Percentiles rank a stretch among this genome's conserved stretches.
Conservation (phyloP, 495 filamentous ascomycete genomes). For the Aspergillus nanangensis region DNA sequence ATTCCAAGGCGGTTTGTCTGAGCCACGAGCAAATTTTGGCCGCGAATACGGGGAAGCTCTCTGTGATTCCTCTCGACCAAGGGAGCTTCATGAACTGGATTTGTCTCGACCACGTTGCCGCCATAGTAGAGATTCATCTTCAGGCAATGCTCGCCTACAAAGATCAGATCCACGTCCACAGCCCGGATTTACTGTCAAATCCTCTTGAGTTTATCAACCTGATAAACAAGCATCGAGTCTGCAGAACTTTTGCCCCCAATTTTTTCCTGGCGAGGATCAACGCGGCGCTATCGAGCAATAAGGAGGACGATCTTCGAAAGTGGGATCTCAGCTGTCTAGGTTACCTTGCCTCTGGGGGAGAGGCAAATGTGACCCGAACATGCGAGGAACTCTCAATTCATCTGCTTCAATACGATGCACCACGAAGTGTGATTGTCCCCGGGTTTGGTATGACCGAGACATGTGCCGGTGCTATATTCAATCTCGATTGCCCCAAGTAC, state of each 20-base stretch:
- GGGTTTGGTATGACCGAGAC: slow-evolving; percentile 58
- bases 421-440: slow-evolving; percentile 34
- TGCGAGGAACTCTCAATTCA: slow-evolving; percentile 22
- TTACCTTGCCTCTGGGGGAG: slow-evolving; percentile 33
- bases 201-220: slow-evolving; percentile 38
- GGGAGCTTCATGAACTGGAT: slow-evolving; percentile 31
- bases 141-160: slow-evolving; percentile 31
- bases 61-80: neutral
- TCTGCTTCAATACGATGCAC: slow-evolving; percentile 28
- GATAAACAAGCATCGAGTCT: slow-evolving; percentile 36
- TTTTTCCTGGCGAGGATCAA: slow-evolving; percentile 40
- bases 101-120: slow-evolving; percentile 52
- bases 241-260: slow-evolving; percentile 51
- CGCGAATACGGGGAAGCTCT: neutral
- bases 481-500: slow-evolving; percentile 24
- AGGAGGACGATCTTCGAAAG: neutral
- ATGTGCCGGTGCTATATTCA: slow-evolving; percentile 45
- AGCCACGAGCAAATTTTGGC: neutral
- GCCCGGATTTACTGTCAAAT: slow-evolving; percentile 34
- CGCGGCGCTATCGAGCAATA: neutral
- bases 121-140: slow-evolving; percentile 46
- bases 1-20: slow-evolving; percentile 12
- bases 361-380: slow-evolving; percentile 30
- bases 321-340: slow-evolving; percentile 24
- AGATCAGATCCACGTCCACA: slow-evolving; percentile 43